Base-by-base conservation (phyloP, 805 yeast species). In the Pichia cephalocereana region DNA sequence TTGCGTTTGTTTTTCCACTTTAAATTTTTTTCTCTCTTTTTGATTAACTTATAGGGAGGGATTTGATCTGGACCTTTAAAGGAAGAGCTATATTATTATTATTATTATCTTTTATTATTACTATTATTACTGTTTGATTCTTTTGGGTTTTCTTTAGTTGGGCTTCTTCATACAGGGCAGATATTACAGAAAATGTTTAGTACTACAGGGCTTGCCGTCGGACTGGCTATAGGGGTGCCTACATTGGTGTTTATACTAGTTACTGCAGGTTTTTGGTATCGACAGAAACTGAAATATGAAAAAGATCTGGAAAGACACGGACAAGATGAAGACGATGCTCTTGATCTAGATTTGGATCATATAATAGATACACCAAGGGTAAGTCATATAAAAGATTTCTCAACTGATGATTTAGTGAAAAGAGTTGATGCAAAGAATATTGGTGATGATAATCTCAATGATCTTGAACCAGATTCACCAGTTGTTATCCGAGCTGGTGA, bases 211-310 rank as follows among this genome's bases (percentile, higher is more conserved):
- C 51, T 69, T 9, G 75, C 79, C 2, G 79, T 75, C 4, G 80
- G 79, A 2, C 70, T 76, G 52, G 76, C 80, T 3, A 75, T 76
- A 5, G 80, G 79, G 34, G 65, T 76, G 26, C 81, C 81, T 0
- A 56, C 68, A n/a, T 69, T 66, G 5, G 52, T 73, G 10, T 70
- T 72, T 1, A 12, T 70, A 1, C 17, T 66, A 0, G 61, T 72
- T 3, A 65, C 71, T 0, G 32, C 63, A 3, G 52, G 52, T 11
- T 66, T 72, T 48, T 69, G 74, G 70, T 49, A 59, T 31, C 64
- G 71, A 41, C 67, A 70, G 47, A 70, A 65, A 47, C 55, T 61
- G 48, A 63, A 69, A 41, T 61, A 67, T 38, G 65, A 63, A 43
- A 56, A 57, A 43, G 80, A 76, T 48, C 46, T 45, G 8, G 66